Conservation (phyloP, 106 monocot species). For the Platanthera guangdongensis region DNA sequence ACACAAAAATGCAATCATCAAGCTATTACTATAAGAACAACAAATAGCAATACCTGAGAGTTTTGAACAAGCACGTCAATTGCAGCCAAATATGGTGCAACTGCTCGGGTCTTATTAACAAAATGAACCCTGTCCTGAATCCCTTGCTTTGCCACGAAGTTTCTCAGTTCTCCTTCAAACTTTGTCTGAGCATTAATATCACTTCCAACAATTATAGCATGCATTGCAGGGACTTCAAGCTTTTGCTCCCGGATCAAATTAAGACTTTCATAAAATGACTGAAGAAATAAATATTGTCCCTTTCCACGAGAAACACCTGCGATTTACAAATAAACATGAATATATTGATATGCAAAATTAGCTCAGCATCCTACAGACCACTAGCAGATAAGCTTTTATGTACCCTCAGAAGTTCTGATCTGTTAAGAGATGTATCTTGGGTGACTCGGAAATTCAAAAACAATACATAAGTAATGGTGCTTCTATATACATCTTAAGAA, state of each 20-base stretch:
- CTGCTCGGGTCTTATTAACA: constrained; percentile 83
- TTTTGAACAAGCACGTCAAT: constrained; percentile 95
- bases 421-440: too few relatives aligned
- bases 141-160: constrained; percentile 60
- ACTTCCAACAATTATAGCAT: constrained; percentile 90
- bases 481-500: too few relatives aligned
- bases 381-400: background rate
- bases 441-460: too few relatives aligned
- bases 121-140: constrained; percentile 76
- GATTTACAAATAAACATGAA: constrained; percentile 8
- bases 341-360: background rate
- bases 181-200: constrained; percentile 90
- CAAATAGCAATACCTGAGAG: constrained; percentile 61
- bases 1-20: too few relatives aligned
- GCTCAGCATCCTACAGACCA: background rate
- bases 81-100: constrained; percentile 88
- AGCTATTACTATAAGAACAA: background rate
- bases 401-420: background rate
- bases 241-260: constrained; percentile 61
- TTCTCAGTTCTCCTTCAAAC: constrained; percentile 69
- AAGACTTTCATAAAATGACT: constrained; percentile 70
- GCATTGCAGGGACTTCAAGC: constrained; percentile 65
- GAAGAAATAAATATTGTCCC: constrained; percentile 88
- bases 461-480: too few relatives aligned
- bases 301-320: constrained; percentile 96